Evolutionary conservation across 2,329 filamentous ascomycete genomes (phyloP), one percentile per base, ranked within the genome.

Genomic region (Pestalotiopsis sp.): DNA sequence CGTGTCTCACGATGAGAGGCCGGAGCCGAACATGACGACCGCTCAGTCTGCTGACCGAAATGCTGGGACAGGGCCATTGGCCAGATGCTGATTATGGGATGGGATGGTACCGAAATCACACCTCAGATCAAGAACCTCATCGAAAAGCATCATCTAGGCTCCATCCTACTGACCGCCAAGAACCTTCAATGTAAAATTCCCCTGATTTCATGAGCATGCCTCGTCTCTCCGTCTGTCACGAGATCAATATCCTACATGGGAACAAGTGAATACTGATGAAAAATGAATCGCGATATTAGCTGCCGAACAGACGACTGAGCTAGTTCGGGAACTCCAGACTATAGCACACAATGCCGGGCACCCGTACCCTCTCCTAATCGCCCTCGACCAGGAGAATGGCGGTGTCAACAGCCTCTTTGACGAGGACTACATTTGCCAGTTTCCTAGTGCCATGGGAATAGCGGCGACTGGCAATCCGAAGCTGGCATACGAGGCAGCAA

Each of bases 381-480:
- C 93, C 52, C 84, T 98, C 49, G 96, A 98, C 77, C 96, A 99
- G 79, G 96, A 99, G 80, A 98, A 99, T 89, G 96, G 96, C 72
- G 95, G 95, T 3, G 95, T 98, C 79, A 98, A 98, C 83, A 97
- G 94, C 81, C 87, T 98, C 2, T 98, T 97, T 76, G 95, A 98
- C 79, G 94, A 97, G 74, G 93, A 96, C 76, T 96, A 95, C 78
- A 95, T 98, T 73, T 94, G 94, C 73, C 96, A 98, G 78, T 99
- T 97, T 74, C 96, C 96, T 9, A 97, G 95, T 76, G 93, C 95
- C 71, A 98, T 99, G 95, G 95, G 95, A 13, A 87, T 98, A 70
- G 94, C 95, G n/a, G 96, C 96, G 25, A 94, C 95, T 4, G 94
- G 95, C 27, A 95, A 92, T 12, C 91, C 91, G 45, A 90, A 96